Conservation (phyloP, 345 rosid species). For the Raphanus raphanistrum region DNA sequence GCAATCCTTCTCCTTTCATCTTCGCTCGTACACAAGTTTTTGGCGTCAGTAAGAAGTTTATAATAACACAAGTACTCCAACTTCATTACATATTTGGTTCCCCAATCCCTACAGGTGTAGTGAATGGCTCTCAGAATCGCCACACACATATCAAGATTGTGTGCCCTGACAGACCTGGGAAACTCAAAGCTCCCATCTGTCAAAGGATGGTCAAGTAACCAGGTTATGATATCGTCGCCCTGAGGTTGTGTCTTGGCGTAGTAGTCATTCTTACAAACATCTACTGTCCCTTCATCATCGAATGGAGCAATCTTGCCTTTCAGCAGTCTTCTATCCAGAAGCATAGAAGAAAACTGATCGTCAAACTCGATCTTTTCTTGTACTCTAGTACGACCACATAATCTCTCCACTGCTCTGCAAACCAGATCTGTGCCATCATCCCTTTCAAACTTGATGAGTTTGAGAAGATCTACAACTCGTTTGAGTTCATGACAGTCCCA, state of each 20-base stretch:
- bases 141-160: constrained; percentile 26
- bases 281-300: constrained; percentile 29
- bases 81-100: constrained; percentile 10
- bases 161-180: constrained; percentile 23
- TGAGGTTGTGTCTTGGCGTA: constrained; percentile 26
- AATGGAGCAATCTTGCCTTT: constrained; percentile 20
- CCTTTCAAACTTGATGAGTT: constrained; percentile 17
- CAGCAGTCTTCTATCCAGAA: constrained; percentile 31
- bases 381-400: constrained; percentile 14
- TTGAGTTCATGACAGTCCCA: constrained; percentile 13
- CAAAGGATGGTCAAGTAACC: constrained; percentile 18
- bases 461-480: constrained; percentile 4
- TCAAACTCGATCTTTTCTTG: constrained; percentile 31
- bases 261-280: constrained; percentile 12
- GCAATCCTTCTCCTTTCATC: constrained; percentile 18
- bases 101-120: constrained; percentile 17
- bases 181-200: constrained; percentile 17
- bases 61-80: not conserved
- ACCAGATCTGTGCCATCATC: constrained; percentile 21
- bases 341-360: constrained; percentile 21
- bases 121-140: constrained; percentile 30
- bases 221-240: constrained; percentile 30
- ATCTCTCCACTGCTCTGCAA: constrained; percentile 21
- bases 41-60: not conserved
- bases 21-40: constrained; percentile 7